Base-by-base conservation (phyloP, 2,329 filamentous ascomycete genomes). In the Aspergillus sp. region DNA sequence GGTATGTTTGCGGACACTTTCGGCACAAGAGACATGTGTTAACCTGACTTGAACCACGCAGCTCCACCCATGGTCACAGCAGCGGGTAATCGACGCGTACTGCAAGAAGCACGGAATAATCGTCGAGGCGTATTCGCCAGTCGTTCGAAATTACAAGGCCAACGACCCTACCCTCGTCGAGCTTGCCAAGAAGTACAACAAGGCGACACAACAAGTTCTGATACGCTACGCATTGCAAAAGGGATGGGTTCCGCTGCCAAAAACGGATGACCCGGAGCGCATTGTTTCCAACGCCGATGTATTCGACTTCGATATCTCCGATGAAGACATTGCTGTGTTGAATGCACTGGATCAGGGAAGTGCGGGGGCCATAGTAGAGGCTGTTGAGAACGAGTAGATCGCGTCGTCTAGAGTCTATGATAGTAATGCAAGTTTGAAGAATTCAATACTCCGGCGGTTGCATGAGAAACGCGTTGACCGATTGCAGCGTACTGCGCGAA, bases 381-480 rank as follows among this genome's bases (percentile, higher is more conserved):
- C 77, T 17, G 78, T 80, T 40, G 68, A 67, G 40, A 80, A 80
- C 54, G 72, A 76, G 57, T 78, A 64, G 64, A 61, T 53, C 46
- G 15, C 43, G 40, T n/a, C 21, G 39, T n/a, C 17, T n/a, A 55
- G 39, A 55, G 39, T 45, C 6, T 61, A 54, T 57, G 50, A n/a
- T 40, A 39, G 17, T 49, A 55, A 57, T 55, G 46, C 31, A 44
- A 45, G 35, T n/a, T n/a, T 45, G 5, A 23, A 46, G n/a, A 35
- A n/a, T 58, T 70, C 61, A 72, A 63, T 71, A 70, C 64, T 70
- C 66, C 37, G 72, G 73, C 52, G 70, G 67, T 62, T 77, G 73
- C 86, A 98, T 93, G 52, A 98, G 76, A 68, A 91, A 96, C 55
- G 90, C 90, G 74, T 98, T 97, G 5, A 98, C 89, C 64, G 91